Base-by-base conservation (phyloP, 2,329 filamentous ascomycete genomes). In the Dothistroma pini region DNA sequence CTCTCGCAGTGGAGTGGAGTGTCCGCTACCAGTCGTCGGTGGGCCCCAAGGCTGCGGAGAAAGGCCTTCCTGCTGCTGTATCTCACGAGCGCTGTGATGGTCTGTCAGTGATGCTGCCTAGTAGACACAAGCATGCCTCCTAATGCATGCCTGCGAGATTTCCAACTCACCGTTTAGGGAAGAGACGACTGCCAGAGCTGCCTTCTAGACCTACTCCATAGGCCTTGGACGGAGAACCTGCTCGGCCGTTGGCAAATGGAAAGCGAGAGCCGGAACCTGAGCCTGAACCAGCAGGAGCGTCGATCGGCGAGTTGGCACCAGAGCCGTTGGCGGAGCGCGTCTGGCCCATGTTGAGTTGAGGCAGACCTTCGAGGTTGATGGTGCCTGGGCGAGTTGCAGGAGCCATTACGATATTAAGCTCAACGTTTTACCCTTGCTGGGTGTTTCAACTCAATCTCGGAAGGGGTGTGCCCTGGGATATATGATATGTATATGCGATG, bases 141-240 rank as follows among this genome's bases (percentile, higher is more conserved):
- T 41, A 25, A 53, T 44, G 41, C 29, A n/a, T 35, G 51, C 19
- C n/a, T 12, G 8, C 10, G 12, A 29, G 29, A 11, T 51, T 2
- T 35, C 38, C 8, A 67, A 80, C 87, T 73, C 85, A 96, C 92
- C 95, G 88, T 81, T 97, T 97, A 65, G 92, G 92, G 78, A 90
- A 97, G 62, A 97, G 82, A 71, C 93, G 85, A 74, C 83, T 87
- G 61, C 88, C 86, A 32, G 51, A 53, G 25, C 51, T 31, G 19
- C 22, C n/a, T 31, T 53, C 51, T 35, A 35, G 9, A 35, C 51
- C 31, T 31, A 7, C 51, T 16, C 51, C 51, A 73, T 92, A 86
- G 69, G 97, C 95, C 80, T 96, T 93, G 78, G 93, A 97, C 71
- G 95, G 95, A 83, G 95, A 99, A 75, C 93, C 93, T 81, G 91